A percentile compares a stretch with the other conserved stretches of the same genome.
phyloP scores from a whole-genome alignment of 2,329 filamentous ascomycete genomes.

The Pseudocercospora vitis region DNA sequence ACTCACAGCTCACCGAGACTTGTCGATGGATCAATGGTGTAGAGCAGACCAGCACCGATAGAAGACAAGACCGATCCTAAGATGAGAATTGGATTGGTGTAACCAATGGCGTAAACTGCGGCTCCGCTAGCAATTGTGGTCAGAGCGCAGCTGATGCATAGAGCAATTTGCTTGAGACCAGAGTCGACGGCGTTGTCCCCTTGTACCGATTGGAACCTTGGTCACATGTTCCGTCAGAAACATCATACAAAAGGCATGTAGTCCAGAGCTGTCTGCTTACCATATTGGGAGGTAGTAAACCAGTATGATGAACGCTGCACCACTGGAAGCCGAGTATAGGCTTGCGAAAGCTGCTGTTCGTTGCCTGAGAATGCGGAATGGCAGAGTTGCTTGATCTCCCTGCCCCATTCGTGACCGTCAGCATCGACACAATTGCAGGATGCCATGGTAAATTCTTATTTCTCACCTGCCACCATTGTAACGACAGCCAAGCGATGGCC shows the following conservation, averaged over 20 bases:
- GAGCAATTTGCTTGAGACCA: neutral
- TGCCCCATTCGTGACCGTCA: no score
- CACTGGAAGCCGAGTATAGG: neutral
- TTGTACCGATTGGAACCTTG: neutral
- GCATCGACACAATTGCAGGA: no score
- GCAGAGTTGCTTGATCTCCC: neutral
- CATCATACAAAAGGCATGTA: no score
- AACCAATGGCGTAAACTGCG: neutral
- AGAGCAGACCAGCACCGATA: conserved; percentile 42
- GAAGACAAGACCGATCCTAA: neutral
- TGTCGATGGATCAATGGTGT: conserved; percentile 42
- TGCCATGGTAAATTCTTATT: no score
- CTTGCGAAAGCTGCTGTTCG: neutral
- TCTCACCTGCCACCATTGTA: neutral
- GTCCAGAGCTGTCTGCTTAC: no score
- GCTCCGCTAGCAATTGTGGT: neutral
- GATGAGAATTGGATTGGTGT: neutral
- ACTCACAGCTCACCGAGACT: no score
- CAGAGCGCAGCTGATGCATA: neutral
- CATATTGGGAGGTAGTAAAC: neutral
- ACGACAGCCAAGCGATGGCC: neutral
- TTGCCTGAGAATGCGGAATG: neutral
- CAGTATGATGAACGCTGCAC: neutral
- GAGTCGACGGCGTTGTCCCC: neutral
- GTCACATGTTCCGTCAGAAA: no score